A percentile compares a stretch with the other conserved stretches of the same genome.
These are phyloP conservation scores for Xylaria polymorpha DNA, from an alignment of 2,329 filamentous ascomycete genomes.

Conservation along the genomic window DNA sequence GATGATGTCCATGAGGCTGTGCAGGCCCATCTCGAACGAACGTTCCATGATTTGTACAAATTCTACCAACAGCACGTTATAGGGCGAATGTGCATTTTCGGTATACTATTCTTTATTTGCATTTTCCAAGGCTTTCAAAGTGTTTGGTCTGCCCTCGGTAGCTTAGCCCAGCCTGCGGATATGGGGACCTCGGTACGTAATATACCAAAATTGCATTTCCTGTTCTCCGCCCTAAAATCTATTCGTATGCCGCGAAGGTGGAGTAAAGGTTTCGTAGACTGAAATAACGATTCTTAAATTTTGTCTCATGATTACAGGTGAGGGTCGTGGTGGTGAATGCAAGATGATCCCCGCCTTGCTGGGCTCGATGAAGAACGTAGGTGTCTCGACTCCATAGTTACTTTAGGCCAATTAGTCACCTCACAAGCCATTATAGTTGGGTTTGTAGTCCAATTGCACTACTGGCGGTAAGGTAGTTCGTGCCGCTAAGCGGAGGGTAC, in stretches of 20 bases:
- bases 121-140: no score
- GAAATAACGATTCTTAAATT: background rate
- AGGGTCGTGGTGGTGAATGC: background rate
- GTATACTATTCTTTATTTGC: no score
- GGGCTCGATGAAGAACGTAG: no score
- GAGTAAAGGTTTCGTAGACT: background rate
- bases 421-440: no score
- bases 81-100: background rate
- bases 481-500: no score
- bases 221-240: background rate
- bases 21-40: background rate
- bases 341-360: no score
- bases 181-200: background rate
- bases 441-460: no score
- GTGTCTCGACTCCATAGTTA: no score
- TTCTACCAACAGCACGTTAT: background rate
- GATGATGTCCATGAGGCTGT: background rate
- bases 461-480: no score
- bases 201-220: slow-evolving; percentile 4
- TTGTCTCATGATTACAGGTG: background rate
- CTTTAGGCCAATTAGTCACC: no score
- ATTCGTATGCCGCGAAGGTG: background rate
- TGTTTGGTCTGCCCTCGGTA: background rate
- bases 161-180: background rate
- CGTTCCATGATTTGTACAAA: no score